Conservation (phyloP, 2,329 filamentous ascomycete genomes). For the Drechslerella dactyloides region DNA sequence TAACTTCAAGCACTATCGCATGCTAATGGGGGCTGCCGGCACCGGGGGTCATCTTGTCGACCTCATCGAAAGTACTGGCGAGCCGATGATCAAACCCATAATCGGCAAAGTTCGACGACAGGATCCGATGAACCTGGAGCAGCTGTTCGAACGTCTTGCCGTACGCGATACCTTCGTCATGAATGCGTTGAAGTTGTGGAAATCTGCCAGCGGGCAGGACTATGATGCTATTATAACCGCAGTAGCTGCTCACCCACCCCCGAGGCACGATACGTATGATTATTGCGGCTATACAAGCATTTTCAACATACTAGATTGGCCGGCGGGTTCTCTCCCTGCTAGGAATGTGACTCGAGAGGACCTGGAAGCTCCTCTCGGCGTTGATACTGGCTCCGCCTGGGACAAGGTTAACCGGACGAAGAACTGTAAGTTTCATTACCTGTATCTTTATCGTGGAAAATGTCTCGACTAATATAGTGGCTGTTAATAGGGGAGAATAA, state of each 20-base stretch:
- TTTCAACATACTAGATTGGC: constrained; percentile 69
- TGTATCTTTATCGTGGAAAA: neutral
- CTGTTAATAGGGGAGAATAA: constrained; percentile 57
- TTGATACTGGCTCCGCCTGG: constrained; percentile 36
- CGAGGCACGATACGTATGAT: constrained; percentile 69
- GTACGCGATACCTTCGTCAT: constrained; percentile 63
- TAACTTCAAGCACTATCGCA: constrained; percentile 66
- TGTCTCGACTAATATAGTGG: constrained; percentile 27
- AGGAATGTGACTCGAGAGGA: constrained; percentile 40
- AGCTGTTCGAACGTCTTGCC: constrained; percentile 64
- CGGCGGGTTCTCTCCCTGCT: constrained; percentile 60
- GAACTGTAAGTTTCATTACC: constrained; percentile 32
- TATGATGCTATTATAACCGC: constrained; percentile 71
- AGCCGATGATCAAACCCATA: constrained; percentile 69
- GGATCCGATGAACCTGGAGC: constrained; percentile 60
- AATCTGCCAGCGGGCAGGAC: constrained; percentile 58
- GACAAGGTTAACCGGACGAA: constrained; percentile 46
- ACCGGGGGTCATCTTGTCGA: constrained; percentile 64
- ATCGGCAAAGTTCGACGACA: constrained; percentile 62
- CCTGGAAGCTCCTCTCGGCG: constrained; percentile 32
- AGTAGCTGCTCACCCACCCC: constrained; percentile 69
- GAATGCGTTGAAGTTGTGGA: constrained; percentile 67
- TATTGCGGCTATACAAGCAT: constrained; percentile 68
- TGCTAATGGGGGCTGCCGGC: constrained; percentile 67
- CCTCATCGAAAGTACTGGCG: constrained; percentile 64